A percentile compares a stretch with the other conserved stretches of the same genome.
phyloP scores from a whole-genome alignment of 2,329 filamentous ascomycete genomes.

The Phaeoacremonium minimum region DNA sequence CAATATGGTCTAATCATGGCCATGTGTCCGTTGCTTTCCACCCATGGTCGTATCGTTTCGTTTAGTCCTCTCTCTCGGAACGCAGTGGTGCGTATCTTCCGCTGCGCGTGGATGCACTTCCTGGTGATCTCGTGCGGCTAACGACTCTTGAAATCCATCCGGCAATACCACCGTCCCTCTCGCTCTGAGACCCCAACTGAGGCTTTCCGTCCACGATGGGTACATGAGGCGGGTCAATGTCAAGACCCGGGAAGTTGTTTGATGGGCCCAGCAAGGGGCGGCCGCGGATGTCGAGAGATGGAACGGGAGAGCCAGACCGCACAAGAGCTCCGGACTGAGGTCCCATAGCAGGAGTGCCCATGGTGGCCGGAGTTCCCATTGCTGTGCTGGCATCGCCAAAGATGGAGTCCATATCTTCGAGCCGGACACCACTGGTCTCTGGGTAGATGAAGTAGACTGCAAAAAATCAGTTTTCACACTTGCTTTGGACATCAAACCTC shows the following conservation, averaged over 20 bases:
- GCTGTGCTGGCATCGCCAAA: slow-evolving; percentile 91
- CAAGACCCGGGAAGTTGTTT: slow-evolving; percentile 71
- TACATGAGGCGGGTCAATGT: slow-evolving; percentile 73
- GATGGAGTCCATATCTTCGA: slow-evolving; percentile 94
- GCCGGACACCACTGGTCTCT: slow-evolving; percentile 88
- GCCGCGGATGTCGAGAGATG: slow-evolving; percentile 68
- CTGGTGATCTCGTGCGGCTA: slow-evolving; percentile 26
- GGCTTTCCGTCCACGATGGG: slow-evolving; percentile 41
- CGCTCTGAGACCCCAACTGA: slow-evolving; percentile 15
- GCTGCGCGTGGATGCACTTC: slow-evolving; percentile 23
- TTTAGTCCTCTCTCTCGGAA: no score
- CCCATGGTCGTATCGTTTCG: no score
- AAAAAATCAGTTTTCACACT: not conserved
- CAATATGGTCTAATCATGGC: no score
- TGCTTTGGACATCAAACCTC: not conserved
- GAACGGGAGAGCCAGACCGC: slow-evolving; percentile 71
- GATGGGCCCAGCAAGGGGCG: slow-evolving; percentile 51
- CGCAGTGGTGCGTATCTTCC: slow-evolving; percentile 34
- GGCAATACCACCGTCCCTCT: slow-evolving; percentile 37
- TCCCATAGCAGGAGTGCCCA: slow-evolving; percentile 71
- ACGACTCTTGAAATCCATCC: slow-evolving; percentile 44
- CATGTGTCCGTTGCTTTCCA: no score
- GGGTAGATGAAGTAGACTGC: slow-evolving; percentile 96
- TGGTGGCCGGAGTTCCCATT: slow-evolving; percentile 69
- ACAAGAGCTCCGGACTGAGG: slow-evolving; percentile 78